Evolutionary conservation across 768 basidiomycete species (phyloP).

Genomic region (Auricularia heimuer): DNA sequence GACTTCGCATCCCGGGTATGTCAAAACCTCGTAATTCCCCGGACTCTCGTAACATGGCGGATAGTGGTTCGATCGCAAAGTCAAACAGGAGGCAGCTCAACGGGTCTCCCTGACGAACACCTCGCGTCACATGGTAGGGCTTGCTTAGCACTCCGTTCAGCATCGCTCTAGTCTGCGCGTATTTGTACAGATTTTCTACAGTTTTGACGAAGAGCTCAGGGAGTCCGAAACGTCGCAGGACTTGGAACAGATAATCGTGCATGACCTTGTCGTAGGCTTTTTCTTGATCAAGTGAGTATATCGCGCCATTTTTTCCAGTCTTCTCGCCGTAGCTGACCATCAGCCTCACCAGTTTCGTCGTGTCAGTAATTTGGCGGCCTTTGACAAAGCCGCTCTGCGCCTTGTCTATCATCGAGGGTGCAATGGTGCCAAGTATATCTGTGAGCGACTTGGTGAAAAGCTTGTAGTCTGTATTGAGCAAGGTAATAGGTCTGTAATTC

Average conservation of each 20-base stretch:
- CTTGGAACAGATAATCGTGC: too few relatives aligned
- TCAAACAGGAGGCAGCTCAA: constrained; percentile 28
- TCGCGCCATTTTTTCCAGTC: too few relatives aligned
- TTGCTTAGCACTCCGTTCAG: constrained; percentile 24
- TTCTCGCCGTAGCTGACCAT: too few relatives aligned
- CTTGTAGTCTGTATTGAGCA: constrained; percentile 26
- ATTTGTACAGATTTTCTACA: constrained; percentile 20
- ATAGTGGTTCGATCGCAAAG: constrained; percentile 17
- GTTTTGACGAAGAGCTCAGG: constrained; percentile 13
- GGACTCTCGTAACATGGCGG: constrained; percentile 20
- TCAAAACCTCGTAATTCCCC: constrained; percentile 11
- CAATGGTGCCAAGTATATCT: constrained; percentile 9
- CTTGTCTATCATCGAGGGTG: constrained; percentile 17
- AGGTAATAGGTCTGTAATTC: background rate
- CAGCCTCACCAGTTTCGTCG: constrained; percentile 10
- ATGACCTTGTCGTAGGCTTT: too few relatives aligned
- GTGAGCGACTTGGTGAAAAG: constrained; percentile 19
- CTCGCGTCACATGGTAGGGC: constrained; percentile 16
- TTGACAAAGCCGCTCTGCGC: constrained; percentile 32
- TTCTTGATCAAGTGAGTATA: too few relatives aligned
- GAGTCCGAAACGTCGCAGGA: too few relatives aligned
- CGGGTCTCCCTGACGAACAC: constrained; percentile 30
- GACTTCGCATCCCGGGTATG: constrained; percentile 9
- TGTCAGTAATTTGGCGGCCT: constrained; percentile 23
- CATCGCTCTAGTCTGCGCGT: constrained; percentile 21